A percentile compares a stretch with the other conserved stretches of the same genome.
Conservation (phyloP, 768 basidiomycete genomes). For the Mycena vitilis region DNA sequence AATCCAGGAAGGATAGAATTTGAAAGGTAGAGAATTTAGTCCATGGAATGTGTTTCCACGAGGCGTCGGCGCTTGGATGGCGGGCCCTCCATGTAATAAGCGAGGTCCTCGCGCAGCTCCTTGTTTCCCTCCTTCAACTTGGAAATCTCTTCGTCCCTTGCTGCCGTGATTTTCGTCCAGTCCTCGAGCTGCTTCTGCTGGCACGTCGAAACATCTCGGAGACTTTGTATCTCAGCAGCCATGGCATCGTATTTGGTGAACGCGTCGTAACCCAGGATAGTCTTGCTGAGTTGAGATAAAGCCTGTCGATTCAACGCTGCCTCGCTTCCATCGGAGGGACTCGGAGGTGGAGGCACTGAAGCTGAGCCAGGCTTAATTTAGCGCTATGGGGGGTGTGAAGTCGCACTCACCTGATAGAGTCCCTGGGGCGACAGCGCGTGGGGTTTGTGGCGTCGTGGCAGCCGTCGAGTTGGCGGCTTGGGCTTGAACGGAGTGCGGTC, state of each 20-base stretch:
- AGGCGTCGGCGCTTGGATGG: neutral
- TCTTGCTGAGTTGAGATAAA: neutral
- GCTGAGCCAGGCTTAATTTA: too few relatives aligned
- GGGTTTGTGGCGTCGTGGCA: too few relatives aligned
- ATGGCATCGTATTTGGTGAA: neutral
- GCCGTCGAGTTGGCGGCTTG: neutral
- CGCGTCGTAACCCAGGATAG: neutral
- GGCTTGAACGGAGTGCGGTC: neutral
- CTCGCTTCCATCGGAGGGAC: too few relatives aligned
- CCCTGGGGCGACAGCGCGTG: too few relatives aligned
- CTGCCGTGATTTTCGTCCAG: neutral
- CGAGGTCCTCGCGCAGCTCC: neutral
- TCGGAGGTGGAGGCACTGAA: too few relatives aligned
- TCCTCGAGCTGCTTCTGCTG: neutral
- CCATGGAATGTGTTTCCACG: too few relatives aligned
- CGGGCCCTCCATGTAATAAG: neutral
- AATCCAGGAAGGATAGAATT: too few relatives aligned
- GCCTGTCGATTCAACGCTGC: neutral
- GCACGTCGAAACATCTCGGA: too few relatives aligned
- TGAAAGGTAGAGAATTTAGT: too few relatives aligned
- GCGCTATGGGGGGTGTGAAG: too few relatives aligned
- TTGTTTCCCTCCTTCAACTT: slow-evolving; percentile 5
- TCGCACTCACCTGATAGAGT: too few relatives aligned
- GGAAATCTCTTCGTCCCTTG: neutral
- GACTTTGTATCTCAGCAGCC: too few relatives aligned